Base-by-base conservation (phyloP, 257 asterid genomes). In the Solanum tacnaense region DNA sequence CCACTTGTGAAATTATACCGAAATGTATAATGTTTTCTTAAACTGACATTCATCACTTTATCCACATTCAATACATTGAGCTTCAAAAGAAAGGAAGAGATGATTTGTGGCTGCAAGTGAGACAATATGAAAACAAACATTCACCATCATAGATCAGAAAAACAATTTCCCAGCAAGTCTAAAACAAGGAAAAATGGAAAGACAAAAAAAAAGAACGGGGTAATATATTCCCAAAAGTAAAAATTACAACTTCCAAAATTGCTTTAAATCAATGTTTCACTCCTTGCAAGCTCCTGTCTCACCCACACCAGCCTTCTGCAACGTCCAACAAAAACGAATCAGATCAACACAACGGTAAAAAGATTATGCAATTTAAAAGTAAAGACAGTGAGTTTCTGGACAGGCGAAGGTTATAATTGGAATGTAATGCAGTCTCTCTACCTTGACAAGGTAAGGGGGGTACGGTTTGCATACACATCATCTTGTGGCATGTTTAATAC, bases 281-380 rank as follows among this genome's bases (percentile, higher is more conserved):
- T 44, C 93, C 90, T 94, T 6, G 95, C 94, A 68, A 94, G 96
- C 92, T 94, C 95, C 90, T 92, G 96, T 39, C 96, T 89, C 60
- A 94, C 96, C 38, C n/a, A n/a, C n/a, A n/a, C n/a, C n/a, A n/a
- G n/a, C n/a, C n/a, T n/a, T n/a, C n/a, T n/a, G n/a, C n/a, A n/a
- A n/a, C n/a, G n/a, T n/a, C n/a, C n/a, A n/a, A n/a, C n/a, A n/a
- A n/a, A n/a, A n/a, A n/a, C n/a, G n/a, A n/a, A 38, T 38, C 13
- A 86, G 87, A 46, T 84, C 7, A 13, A 38, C n/a, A n/a, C 35
- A n/a, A 5, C 20, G 5, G 20, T 13, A 38, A 25, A 41, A 44
- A 4, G 15, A 8, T 13, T 13, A 13, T 13, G 84, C 62, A n/a
- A 41, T 8, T n/a, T n/a, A 41, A 25, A 41, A 41, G n/a, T 25